Conservation (phyloP, 176 grass and related monocot genomes). For the Alopecurus myosuroides region DNA sequence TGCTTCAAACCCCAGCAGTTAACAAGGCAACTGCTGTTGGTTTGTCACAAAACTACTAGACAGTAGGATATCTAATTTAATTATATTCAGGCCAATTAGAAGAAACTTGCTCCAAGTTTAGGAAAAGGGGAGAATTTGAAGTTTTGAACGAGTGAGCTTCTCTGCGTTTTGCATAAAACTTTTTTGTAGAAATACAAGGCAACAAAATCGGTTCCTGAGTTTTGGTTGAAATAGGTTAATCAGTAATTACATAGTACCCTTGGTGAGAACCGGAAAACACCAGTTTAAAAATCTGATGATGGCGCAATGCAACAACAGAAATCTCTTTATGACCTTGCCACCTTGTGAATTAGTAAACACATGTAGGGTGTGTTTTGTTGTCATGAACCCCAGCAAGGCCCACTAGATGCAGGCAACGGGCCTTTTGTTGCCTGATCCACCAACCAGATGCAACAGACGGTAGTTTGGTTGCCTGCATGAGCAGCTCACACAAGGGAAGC, state of each 20-base stretch:
- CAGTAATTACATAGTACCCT: background rate
- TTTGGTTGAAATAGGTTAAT: background rate
- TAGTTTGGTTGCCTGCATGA: background rate
- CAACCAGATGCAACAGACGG: background rate
- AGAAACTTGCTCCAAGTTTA: background rate
- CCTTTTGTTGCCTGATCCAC: background rate
- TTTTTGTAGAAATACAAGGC: background rate
- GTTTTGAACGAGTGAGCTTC: background rate
- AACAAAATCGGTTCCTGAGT: background rate
- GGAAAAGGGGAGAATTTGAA: background rate
- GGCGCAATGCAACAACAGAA: background rate
- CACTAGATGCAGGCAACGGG: background rate
- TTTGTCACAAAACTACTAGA: background rate
- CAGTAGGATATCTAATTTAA: background rate
- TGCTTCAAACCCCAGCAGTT: background rate
- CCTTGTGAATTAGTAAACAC: background rate
- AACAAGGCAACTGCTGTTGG: conserved; percentile 2
- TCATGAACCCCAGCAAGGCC: background rate
- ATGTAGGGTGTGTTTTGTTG: background rate
- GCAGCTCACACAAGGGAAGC: background rate
- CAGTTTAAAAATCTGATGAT: background rate
- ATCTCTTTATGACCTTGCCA: background rate
- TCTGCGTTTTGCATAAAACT: background rate
- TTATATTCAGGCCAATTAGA: background rate
- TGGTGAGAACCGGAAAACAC: background rate